phyloP scores from a whole-genome alignment of 495 filamentous ascomycete genomes.

The Hypoxylon cercidicola region DNA sequence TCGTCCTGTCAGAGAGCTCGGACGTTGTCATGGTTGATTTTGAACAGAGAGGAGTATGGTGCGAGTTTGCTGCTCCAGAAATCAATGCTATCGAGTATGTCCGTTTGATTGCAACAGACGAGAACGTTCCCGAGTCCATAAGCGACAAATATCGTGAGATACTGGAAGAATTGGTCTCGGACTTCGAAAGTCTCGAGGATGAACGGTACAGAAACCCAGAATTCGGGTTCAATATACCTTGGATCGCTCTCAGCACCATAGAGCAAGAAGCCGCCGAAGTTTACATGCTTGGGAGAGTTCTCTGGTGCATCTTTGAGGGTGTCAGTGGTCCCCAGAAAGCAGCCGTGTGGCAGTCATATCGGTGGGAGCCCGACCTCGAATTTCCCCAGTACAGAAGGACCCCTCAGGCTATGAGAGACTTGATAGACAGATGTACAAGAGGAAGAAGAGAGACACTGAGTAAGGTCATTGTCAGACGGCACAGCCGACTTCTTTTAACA shows the following conservation, averaged over 20 bases:
- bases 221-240: conserved; percentile 58
- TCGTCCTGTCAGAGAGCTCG: conserved; percentile 52
- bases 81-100: conserved; percentile 60
- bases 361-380: conserved; percentile 58
- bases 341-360: conserved; percentile 61
- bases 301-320: conserved; percentile 66
- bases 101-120: conserved; percentile 51
- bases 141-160: conserved; percentile 47
- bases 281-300: conserved; percentile 61
- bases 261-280: conserved; percentile 62
- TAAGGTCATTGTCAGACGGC: conserved; percentile 47
- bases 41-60: conserved; percentile 64
- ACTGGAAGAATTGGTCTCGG: conserved; percentile 50
- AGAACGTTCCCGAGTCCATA: conserved; percentile 45
- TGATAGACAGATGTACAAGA: conserved; percentile 58
- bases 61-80: conserved; percentile 61
- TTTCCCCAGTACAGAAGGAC: conserved; percentile 56
- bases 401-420: conserved; percentile 48
- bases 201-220: conserved; percentile 51
- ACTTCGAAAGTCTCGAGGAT: conserved; percentile 49
- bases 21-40: conserved; percentile 63
- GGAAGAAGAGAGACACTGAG: conserved; percentile 52
- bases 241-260: conserved; percentile 52
- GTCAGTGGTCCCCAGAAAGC: conserved; percentile 57
- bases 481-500: conserved; percentile 52